Evolutionary conservation across 1,284 basidiomycete species (phyloP), one percentile per base, ranked within the genome.

Genomic region (Malassezia obtusa): DNA sequence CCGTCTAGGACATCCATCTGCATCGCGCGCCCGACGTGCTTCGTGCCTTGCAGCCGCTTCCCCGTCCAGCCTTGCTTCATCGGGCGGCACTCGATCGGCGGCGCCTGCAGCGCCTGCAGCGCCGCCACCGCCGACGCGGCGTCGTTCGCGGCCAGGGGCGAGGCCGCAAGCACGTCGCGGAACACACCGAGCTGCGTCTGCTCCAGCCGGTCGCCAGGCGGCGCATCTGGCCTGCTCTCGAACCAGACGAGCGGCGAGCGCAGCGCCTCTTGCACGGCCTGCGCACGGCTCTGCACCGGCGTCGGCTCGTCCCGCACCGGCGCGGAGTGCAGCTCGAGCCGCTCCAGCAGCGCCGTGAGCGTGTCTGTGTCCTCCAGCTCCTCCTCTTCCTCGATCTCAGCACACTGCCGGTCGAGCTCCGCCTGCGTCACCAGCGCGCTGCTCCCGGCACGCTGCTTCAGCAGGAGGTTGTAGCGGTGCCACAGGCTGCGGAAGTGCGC

Each of bases 391-490:
- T 63, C 63, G 21, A 64, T 48, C 22, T 63, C 61, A 36, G 65
- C 66, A 4, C 50, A 58, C 24, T 61, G 59, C 46, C 52, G 52
- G 21, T 62, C 62, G 21, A 64, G 68, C 7, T 56, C 52, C 17
- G 57, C 37, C 25, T 57, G 54, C 0, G 55, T 50, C n/a, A 61
- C 59, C 1, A 62, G 57, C 3, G 56, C 26, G 2, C 45, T 38
- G 14, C 21, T 43, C 10, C 17, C 26, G 19, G 24, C 46, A 12
- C 47, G 49, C 2, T 61, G 48, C 33, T 51, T 58, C 26, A 68
- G 56, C 75, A 92, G 94, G 58, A 91, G 86, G 71, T 98, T 98
- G 77, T 94, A 96, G 49, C 90, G 81, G 79, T 98, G 92, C 92
- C 92, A 96, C 75, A 96, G 91, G 25, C 87, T 88, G 65, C 85